Evolutionary conservation across 768 basidiomycete genomes (phyloP).

Genomic region (Pisolithus marmoratus): DNA sequence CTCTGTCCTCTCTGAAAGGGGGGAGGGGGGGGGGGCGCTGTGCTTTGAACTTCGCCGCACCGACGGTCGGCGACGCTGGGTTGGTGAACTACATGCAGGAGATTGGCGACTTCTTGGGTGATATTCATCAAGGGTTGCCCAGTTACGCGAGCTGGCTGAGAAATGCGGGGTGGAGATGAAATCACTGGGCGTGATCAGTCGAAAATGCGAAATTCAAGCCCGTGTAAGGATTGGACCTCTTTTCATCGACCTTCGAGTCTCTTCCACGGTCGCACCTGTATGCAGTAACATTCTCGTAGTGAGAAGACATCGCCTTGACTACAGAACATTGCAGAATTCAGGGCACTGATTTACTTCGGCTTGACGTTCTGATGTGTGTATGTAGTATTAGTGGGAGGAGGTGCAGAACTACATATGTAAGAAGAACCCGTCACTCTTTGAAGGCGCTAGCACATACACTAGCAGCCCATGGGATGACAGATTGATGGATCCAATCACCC

Average conservation of each 20-base stretch:
- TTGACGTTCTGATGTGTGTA: too few species aligned
- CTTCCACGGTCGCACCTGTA: too few species aligned
- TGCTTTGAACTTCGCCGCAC: too few species aligned
- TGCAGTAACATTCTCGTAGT: neutral
- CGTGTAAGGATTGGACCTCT: neutral
- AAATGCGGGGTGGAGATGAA: conserved; percentile 30
- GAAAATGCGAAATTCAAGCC: conserved; percentile 34
- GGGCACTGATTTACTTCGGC: neutral
- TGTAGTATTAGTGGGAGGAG: neutral
- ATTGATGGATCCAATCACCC: conserved; percentile 1
- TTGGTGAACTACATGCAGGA: conserved; percentile 55
- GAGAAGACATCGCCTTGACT: neutral
- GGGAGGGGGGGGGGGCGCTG: too few species aligned
- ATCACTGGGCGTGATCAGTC: conserved; percentile 40
- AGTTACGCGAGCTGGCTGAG: conserved; percentile 40
- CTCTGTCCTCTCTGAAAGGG: too few species aligned
- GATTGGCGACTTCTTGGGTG: conserved; percentile 46
- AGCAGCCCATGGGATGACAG: neutral
- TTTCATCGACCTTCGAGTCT: neutral
- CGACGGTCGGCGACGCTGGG: conserved; percentile 37
- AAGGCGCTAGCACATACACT: neutral
- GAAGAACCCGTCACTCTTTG: neutral
- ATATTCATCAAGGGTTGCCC: conserved; percentile 45
- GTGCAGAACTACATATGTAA: neutral
- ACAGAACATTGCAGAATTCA: neutral